These are phyloP conservation scores for Bauhinia variegata DNA, from an alignment of 306 rosid species.

Conservation along the genomic window DNA sequence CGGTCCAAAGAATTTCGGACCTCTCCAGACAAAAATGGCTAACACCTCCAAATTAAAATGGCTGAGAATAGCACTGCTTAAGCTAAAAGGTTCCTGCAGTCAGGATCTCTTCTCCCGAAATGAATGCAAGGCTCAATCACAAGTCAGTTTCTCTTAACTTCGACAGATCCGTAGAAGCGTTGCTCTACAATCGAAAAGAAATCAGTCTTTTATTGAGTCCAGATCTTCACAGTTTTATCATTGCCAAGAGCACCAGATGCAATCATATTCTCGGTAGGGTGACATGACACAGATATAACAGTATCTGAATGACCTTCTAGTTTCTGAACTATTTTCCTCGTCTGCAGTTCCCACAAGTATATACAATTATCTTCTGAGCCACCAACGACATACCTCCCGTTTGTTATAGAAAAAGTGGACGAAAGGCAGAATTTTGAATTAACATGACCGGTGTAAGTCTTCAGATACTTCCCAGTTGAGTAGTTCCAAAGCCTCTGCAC, in stretches of 20 bases:
- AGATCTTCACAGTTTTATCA: slow-evolving; percentile 89
- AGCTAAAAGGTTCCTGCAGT: slow-evolving; percentile 23
- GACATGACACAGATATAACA: slow-evolving; percentile 86
- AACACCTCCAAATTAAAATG: not conserved
- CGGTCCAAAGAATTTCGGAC: not conserved
- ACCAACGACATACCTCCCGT: slow-evolving; percentile 85
- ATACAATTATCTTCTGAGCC: slow-evolving; percentile 89
- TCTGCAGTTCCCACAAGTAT: slow-evolving; percentile 89
- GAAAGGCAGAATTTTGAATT: slow-evolving; percentile 89
- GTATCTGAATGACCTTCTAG: slow-evolving; percentile 94
- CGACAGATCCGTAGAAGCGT: not conserved
- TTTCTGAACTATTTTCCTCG: slow-evolving; percentile 79
- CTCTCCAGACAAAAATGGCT: too few relatives aligned
- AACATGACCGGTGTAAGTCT: slow-evolving; percentile 80
- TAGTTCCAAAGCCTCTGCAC: slow-evolving; percentile 96
- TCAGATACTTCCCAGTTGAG: slow-evolving; percentile 85
- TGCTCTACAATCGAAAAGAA: slow-evolving; percentile 12
- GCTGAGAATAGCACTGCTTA: not conserved
- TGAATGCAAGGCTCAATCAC: slow-evolving; percentile 14
- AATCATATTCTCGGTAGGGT: slow-evolving; percentile 85
- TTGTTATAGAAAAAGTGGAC: slow-evolving; percentile 77
- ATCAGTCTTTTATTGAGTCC: slow-evolving; percentile 77
- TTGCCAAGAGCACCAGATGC: slow-evolving; percentile 95
- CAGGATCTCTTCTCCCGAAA: slow-evolving; percentile 23
- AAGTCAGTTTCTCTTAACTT: slow-evolving; percentile 19